These are phyloP conservation scores for Xylaria sp. DNA, from an alignment of 2,329 filamentous ascomycete species.

Conservation along the genomic window DNA sequence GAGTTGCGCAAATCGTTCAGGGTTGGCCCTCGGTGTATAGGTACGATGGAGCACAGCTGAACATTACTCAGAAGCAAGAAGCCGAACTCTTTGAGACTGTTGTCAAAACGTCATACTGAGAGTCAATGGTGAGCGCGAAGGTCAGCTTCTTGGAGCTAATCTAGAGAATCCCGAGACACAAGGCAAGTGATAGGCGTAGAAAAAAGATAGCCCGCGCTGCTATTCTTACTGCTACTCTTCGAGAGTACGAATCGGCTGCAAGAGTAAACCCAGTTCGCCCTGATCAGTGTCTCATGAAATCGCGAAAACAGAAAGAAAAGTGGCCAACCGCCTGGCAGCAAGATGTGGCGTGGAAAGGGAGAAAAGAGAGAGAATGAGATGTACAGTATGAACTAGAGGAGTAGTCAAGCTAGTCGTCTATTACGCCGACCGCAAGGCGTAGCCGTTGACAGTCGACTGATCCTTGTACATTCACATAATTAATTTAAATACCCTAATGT, in stretches of 20 bases:
- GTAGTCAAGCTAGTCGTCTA: not conserved
- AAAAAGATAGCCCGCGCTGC: not conserved
- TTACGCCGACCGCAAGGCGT: slow-evolving; percentile 23
- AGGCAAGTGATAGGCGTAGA: slow-evolving; percentile 15
- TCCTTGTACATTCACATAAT: slow-evolving; percentile 25
- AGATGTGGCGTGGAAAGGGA: slow-evolving; percentile 24
- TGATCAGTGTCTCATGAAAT: not conserved
- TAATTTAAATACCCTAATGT: slow-evolving; percentile 19
- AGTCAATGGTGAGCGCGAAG: not conserved
- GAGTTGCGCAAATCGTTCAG: slow-evolving; percentile 37
- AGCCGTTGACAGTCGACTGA: slow-evolving; percentile 19
- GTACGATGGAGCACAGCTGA: slow-evolving; percentile 38
- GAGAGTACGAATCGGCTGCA: not conserved
- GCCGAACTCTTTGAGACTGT: slow-evolving; percentile 40
- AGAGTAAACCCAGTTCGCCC: slow-evolving; percentile 13
- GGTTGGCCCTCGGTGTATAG: slow-evolving; percentile 28
- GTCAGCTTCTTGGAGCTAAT: slow-evolving; percentile 23
- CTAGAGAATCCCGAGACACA: slow-evolving; percentile 19
- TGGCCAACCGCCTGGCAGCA: slow-evolving; percentile 23
- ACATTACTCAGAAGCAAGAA: slow-evolving; percentile 29
- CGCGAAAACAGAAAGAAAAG: slow-evolving; percentile 13
- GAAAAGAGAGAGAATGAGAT: slow-evolving; percentile 8
- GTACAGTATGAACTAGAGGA: slow-evolving; percentile 11
- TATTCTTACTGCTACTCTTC: not conserved
- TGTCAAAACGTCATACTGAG: slow-evolving; percentile 35